phyloP scores from a whole-genome alignment of 345 rosid species.

The Xanthoceras sorbifolium region DNA sequence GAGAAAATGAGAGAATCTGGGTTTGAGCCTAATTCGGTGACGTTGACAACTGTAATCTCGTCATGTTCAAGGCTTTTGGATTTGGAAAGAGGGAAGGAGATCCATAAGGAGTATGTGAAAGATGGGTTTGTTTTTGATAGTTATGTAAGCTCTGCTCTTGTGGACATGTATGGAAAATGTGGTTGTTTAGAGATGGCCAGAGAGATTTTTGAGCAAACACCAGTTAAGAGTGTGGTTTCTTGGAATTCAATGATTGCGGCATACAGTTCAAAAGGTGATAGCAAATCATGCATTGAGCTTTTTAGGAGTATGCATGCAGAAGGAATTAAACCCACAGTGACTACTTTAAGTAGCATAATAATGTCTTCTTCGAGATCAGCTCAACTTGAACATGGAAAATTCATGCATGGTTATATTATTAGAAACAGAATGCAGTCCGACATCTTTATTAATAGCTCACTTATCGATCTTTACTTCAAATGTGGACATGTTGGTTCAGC shows the following conservation, averaged over 20 bases:
- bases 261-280: constrained; percentile 49
- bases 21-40: constrained; percentile 60
- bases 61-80: constrained; percentile 61
- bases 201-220: constrained; percentile 50
- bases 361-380: constrained; percentile 62
- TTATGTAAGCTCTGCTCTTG: constrained; percentile 67
- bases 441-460: constrained; percentile 37
- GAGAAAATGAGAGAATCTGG: constrained; percentile 54
- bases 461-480: constrained; percentile 66
- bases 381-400: constrained; percentile 55
- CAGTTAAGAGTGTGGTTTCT: constrained; percentile 50
- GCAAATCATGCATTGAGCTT: constrained; percentile 50
- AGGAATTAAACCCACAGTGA: constrained; percentile 50
- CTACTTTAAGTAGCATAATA: constrained; percentile 58
- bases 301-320: constrained; percentile 54
- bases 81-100: constrained; percentile 65
- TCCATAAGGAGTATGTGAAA: constrained; percentile 44
- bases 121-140: constrained; percentile 43
- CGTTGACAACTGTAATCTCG: constrained; percentile 52
- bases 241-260: constrained; percentile 70
- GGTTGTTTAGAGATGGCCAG: constrained; percentile 57
- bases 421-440: constrained; percentile 45
- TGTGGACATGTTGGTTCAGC: constrained; percentile 55
- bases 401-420: constrained; percentile 52
- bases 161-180: constrained; percentile 73